Percentiles rank a stretch among this genome's conserved stretches.
phyloP scores from a whole-genome alignment of 1,139 yeast species.

The Candida sojae region DNA sequence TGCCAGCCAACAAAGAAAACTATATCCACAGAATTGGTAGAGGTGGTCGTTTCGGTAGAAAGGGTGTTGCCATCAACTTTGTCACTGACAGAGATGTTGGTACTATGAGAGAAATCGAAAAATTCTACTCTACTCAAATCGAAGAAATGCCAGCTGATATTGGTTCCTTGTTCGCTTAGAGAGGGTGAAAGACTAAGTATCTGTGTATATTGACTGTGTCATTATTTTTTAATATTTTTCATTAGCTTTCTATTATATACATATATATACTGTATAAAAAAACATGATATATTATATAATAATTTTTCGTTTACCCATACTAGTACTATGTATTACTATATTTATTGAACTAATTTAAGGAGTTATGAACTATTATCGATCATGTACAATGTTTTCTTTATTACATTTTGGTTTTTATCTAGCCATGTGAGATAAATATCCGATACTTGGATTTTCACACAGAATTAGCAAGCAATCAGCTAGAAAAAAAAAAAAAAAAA shows the following conservation, averaged over 20 bases:
- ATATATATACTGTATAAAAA: slow-evolving; percentile 2
- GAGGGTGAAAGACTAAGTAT: background rate
- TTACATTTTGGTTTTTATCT: no score
- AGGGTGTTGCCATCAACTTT: slow-evolving; percentile 99
- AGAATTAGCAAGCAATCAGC: no score
- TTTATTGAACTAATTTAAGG: no score
- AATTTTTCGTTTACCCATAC: no score
- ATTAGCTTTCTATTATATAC: slow-evolving; percentile 4
- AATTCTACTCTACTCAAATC: slow-evolving; percentile 97
- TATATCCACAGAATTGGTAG: slow-evolving; percentile 99
- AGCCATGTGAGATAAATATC: no score
- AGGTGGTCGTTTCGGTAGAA: slow-evolving; percentile 99
- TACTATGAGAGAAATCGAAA: slow-evolving; percentile 96
- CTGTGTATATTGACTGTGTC: slow-evolving; percentile 5
- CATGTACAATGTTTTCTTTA: no score
- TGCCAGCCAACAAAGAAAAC: slow-evolving; percentile 97
- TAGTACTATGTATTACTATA: no score
- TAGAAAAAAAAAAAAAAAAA: background rate
- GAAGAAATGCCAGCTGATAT: slow-evolving; percentile 97
- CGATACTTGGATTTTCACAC: no score
- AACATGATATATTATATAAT: no score
- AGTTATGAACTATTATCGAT: no score
- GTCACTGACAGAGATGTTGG: slow-evolving; percentile 90
- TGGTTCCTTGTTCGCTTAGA: slow-evolving; percentile 71
- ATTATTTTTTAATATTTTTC: background rate